These are phyloP conservation scores for Dovyalis caffra DNA, from an alignment of 345 rosid species.

Conservation along the genomic window DNA sequence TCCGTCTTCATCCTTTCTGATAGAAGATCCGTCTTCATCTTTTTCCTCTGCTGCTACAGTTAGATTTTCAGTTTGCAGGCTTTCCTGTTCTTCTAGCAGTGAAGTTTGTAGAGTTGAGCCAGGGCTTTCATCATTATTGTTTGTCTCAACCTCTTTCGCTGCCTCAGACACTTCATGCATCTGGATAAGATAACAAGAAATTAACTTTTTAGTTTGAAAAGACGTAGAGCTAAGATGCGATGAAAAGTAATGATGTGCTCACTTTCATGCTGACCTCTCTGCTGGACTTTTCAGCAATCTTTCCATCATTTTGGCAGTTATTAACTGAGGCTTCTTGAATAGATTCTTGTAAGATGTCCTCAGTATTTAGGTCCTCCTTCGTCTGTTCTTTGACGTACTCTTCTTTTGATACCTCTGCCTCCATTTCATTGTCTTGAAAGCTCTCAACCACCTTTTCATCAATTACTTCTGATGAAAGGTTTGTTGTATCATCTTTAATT, in stretches of 20 bases:
- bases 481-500: constrained; percentile 6
- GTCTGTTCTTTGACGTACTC: constrained; percentile 2
- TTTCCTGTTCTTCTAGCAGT: too few relatives aligned
- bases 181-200: not conserved
- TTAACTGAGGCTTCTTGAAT: constrained; percentile 4
- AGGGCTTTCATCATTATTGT: not conserved
- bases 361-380: not conserved
- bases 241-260: not conserved
- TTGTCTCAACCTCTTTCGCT: not conserved
- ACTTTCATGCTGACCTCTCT: constrained; percentile 25
- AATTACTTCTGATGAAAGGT: constrained; percentile 6
- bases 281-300: not conserved
- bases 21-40: not conserved
- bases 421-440: not conserved
- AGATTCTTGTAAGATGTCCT: constrained; percentile 11
- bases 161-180: too few relatives aligned
- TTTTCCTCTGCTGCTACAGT: too few relatives aligned
- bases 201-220: not conserved
- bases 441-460: not conserved
- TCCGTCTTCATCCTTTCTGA: not conserved
- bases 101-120: too few relatives aligned
- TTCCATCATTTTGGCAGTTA: constrained; percentile 12
- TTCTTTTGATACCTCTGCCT: constrained; percentile 11
- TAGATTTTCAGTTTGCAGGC: too few relatives aligned
- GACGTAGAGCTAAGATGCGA: not conserved